phyloP scores from a whole-genome alignment of 2,329 filamentous ascomycete genomes.

The Aspergillus fijiensis region DNA sequence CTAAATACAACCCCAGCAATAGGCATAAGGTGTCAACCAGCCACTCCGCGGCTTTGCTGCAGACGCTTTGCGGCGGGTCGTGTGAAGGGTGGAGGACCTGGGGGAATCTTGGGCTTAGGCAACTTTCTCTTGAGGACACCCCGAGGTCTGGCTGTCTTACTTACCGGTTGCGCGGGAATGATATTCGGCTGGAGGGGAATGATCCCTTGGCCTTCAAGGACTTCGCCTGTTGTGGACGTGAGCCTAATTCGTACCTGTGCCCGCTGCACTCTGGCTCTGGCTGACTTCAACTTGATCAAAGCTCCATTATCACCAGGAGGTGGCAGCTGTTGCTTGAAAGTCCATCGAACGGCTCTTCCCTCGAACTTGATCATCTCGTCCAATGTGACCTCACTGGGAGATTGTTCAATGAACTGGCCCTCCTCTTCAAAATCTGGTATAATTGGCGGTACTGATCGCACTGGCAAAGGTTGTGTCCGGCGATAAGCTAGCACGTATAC shows the following conservation, averaged over 20 bases:
- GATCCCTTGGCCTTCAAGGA: conserved; percentile 12
- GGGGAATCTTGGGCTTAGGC: not conserved
- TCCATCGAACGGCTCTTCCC: conserved; percentile 12
- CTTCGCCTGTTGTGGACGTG: conserved; percentile 13
- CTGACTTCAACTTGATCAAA: conserved; percentile 11
- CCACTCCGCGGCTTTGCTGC: not conserved
- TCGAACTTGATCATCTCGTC: conserved; percentile 10
- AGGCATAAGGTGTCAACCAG: not conserved
- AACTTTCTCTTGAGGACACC: not conserved
- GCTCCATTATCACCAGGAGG: conserved; percentile 2
- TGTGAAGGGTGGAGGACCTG: not conserved
- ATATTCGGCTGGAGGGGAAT: conserved; percentile 12
- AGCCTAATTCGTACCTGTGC: conserved; percentile 13
- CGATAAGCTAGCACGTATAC: conserved; percentile 25
- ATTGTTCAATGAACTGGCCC: not conserved
- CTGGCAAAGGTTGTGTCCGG: conserved; percentile 6
- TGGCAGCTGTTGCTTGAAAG: conserved; percentile 8
- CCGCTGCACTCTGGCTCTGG: conserved; percentile 11
- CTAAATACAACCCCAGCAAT: not conserved
- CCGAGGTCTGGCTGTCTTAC: not conserved
- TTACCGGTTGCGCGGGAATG: not conserved
- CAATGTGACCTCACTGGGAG: not conserved
- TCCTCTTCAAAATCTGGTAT: not conserved
- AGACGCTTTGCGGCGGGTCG: not conserved
- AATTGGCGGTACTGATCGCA: not conserved